phyloP scores from a whole-genome alignment of 495 filamentous ascomycete species.

The Tuber brumale region DNA sequence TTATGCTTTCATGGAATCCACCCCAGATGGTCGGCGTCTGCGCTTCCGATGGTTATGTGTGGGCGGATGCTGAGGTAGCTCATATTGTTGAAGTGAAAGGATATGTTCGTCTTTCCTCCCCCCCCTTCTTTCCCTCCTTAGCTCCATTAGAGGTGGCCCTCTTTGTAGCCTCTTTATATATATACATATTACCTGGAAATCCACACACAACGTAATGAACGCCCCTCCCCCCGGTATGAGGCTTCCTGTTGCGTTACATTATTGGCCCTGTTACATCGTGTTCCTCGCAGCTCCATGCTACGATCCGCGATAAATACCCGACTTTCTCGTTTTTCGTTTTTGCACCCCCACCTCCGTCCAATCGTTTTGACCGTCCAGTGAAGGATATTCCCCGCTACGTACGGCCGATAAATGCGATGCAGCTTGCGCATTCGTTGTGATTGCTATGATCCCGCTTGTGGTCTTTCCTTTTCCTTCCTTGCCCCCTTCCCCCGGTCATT shows the following conservation, averaged over 20 bases:
- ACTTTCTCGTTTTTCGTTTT: constrained; percentile 4
- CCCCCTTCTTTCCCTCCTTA: neutral
- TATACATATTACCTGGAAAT: neutral
- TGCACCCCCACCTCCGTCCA: constrained; percentile 2
- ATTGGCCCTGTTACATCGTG: constrained; percentile 13
- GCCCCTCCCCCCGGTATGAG: neutral
- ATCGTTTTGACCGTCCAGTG: neutral
- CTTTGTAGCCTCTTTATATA: neutral
- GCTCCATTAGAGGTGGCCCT: neutral
- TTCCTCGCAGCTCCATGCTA: constrained; percentile 17
- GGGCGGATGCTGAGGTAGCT: constrained; percentile 69
- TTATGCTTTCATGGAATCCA: constrained; percentile 84
- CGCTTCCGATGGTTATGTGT: constrained; percentile 85
- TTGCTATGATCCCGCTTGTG: neutral
- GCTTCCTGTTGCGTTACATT: constrained; percentile 12
- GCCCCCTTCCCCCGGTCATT: neutral
- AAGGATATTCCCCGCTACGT: constrained; percentile 3
- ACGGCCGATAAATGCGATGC: neutral
- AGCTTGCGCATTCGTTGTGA: neutral
- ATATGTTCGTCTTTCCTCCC: constrained; percentile 30
- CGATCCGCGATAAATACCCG: constrained; percentile 27
- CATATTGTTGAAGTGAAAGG: constrained; percentile 34
- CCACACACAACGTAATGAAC: neutral
- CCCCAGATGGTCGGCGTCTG: constrained; percentile 56
- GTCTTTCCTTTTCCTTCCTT: neutral